A percentile compares a stretch with the other conserved stretches of the same genome.
phyloP scores from a whole-genome alignment of 2,329 filamentous ascomycete genomes.

The Colletotrichum scovillei region DNA sequence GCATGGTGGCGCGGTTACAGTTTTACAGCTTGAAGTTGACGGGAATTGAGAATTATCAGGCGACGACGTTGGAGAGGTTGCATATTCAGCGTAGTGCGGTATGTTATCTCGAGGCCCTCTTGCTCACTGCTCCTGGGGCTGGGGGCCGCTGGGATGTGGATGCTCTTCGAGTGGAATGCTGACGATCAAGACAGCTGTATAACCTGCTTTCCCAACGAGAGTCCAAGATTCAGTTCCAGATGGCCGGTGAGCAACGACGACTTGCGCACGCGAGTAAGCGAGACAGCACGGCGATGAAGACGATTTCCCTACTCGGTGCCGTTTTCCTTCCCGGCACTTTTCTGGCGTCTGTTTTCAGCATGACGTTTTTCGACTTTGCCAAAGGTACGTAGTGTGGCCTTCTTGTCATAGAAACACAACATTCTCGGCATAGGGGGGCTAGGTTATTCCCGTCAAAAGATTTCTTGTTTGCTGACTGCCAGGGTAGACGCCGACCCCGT shows the following conservation, averaged over 20 bases:
- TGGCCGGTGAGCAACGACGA: slow-evolving; percentile 69
- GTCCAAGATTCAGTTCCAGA: slow-evolving; percentile 72
- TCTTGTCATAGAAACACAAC: background rate
- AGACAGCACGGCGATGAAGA: slow-evolving; percentile 74
- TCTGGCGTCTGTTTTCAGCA: slow-evolving; percentile 72
- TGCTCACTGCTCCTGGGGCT: background rate
- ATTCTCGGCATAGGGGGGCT: background rate
- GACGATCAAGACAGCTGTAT: slow-evolving; percentile 59
- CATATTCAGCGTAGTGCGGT: slow-evolving; percentile 72
- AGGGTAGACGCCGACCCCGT: slow-evolving; percentile 48
- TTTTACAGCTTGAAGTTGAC: slow-evolving; percentile 72
- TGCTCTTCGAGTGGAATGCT: slow-evolving; percentile 4
- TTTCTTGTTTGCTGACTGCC: background rate
- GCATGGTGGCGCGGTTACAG: slow-evolving; percentile 64
- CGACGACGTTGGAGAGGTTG: slow-evolving; percentile 70
- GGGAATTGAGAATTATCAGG: slow-evolving; percentile 72
- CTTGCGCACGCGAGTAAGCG: slow-evolving; percentile 70
- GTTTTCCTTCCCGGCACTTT: slow-evolving; percentile 73
- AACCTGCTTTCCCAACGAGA: slow-evolving; percentile 75
- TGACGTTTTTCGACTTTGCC: slow-evolving; percentile 75
- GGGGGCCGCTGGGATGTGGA: background rate
- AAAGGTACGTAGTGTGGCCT: slow-evolving; percentile 48
- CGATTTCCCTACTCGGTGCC: slow-evolving; percentile 71
- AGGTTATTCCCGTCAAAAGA: background rate
- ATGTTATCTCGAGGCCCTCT: slow-evolving; percentile 42